A percentile compares a stretch with the other conserved stretches of the same genome.
Evolutionary conservation across 495 filamentous ascomycete species (phyloP).

Genomic region (Lentithecium fluviatile): DNA sequence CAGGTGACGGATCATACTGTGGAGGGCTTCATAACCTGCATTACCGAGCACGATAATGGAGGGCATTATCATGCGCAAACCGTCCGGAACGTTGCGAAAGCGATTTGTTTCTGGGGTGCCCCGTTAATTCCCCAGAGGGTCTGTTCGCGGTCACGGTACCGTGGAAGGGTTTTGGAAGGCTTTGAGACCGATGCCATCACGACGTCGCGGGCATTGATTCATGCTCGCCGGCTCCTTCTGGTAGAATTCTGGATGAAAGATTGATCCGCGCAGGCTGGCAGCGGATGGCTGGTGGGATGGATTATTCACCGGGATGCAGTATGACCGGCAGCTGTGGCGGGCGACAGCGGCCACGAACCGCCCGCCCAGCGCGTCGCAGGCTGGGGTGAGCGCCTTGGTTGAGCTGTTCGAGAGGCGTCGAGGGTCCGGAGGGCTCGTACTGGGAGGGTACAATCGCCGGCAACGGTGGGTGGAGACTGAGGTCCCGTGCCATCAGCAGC

Average conservation of each 20-base stretch:
- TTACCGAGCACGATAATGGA: conserved; percentile 36
- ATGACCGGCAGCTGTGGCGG: conserved; percentile 37
- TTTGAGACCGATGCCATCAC: conserved; percentile 25
- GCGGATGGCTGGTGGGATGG: conserved; percentile 16
- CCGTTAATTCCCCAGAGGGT: conserved; percentile 6
- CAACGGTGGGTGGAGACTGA: conserved; percentile 10
- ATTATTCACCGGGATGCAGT: conserved; percentile 29
- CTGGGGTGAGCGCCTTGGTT: not conserved
- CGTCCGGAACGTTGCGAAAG: conserved; percentile 31
- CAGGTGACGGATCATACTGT: conserved; percentile 33
- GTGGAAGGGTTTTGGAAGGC: conserved; percentile 30
- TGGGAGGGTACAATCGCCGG: conserved; percentile 21
- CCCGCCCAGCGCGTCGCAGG: conserved; percentile 11
- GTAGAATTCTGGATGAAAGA: conserved; percentile 34
- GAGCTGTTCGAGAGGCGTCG: conserved; percentile 6
- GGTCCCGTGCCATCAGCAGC: conserved; percentile 28
- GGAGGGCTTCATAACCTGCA: conserved; percentile 36
- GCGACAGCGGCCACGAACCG: conserved; percentile 18
- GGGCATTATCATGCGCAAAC: conserved; percentile 32
- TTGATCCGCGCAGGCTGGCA: conserved; percentile 31
- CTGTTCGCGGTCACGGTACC: conserved; percentile 9
- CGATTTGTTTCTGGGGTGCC: conserved; percentile 36
- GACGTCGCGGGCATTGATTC: conserved; percentile 32
- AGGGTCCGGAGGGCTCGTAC: conserved; percentile 13
- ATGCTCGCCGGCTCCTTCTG: conserved; percentile 32